Conservation (phyloP, 371 early-diverging fungal genomes). For the Blyttiomyces sp. region DNA sequence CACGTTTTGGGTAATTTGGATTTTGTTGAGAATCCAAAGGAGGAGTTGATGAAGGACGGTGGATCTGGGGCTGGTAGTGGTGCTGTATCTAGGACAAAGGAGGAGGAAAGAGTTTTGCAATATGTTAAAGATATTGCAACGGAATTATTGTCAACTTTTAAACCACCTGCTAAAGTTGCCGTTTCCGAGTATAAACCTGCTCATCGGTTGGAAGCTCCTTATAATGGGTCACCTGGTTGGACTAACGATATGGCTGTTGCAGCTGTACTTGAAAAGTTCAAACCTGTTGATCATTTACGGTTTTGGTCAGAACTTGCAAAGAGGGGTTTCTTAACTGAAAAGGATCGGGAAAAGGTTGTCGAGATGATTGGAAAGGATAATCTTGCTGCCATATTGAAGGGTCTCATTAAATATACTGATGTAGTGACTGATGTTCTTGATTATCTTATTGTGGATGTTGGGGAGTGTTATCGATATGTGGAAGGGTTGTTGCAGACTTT, state of each 20-base stretch:
- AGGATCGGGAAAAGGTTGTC: background rate
- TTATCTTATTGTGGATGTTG: background rate
- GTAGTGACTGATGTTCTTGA: background rate
- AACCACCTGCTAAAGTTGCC: too few species aligned
- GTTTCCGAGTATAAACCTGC: too few species aligned
- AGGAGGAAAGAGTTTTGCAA: too few species aligned
- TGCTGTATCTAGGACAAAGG: too few species aligned
- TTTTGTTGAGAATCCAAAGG: too few species aligned
- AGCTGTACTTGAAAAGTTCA: background rate
- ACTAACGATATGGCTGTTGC: background rate
- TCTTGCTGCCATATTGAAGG: background rate
- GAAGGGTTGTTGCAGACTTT: background rate
- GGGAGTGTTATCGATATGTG: background rate
- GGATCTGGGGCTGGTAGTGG: too few species aligned
- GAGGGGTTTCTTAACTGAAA: background rate
- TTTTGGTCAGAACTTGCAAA: background rate
- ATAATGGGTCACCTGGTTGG: too few species aligned
- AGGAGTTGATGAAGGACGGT: too few species aligned
- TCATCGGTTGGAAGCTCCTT: too few species aligned
- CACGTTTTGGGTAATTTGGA: too few species aligned
- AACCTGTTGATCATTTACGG: background rate
- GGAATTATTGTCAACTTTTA: too few species aligned
- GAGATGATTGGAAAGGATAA: background rate
- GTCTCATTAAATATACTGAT: background rate
- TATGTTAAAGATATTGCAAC: too few species aligned